Percentiles rank a stretch among this genome's conserved stretches.
These are phyloP conservation scores for Zygotorulaspora sp. DNA, from an alignment of 805 yeast genomes.

Conservation along the genomic window DNA sequence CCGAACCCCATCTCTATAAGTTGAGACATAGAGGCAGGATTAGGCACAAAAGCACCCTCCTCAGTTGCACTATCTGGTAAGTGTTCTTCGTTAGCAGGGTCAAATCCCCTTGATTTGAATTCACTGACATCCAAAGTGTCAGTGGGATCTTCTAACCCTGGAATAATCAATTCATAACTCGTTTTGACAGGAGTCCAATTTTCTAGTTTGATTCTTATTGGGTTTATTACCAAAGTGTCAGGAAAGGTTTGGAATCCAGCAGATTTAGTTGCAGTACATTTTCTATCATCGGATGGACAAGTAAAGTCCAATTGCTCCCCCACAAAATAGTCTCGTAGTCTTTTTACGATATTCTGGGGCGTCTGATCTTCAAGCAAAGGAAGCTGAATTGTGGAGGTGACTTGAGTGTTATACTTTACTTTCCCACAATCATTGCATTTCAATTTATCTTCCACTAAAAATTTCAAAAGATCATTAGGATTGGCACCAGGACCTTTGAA, in stretches of 20 bases:
- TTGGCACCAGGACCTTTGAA: constrained; percentile 29
- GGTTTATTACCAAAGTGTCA: constrained; percentile 60
- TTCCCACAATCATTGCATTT: constrained; percentile 50
- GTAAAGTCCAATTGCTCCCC: constrained; percentile 58
- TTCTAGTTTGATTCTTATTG: constrained; percentile 74
- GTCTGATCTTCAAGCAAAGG: constrained; percentile 52
- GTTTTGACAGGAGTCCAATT: constrained; percentile 89
- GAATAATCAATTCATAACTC: constrained; percentile 60
- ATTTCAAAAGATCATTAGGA: constrained; percentile 59
- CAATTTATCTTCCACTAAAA: constrained; percentile 59
- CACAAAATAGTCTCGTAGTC: constrained; percentile 47
- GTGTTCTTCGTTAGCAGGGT: constrained; percentile 24
- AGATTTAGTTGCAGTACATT: constrained; percentile 23
- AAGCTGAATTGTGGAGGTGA: constrained; percentile 51
- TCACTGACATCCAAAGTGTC: constrained; percentile 43
- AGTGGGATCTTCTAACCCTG: constrained; percentile 31
- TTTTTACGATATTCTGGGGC: constrained; percentile 39
- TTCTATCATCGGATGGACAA: constrained; percentile 52
- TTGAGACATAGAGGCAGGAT: constrained; percentile 48
- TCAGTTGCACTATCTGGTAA: constrained; percentile 24
- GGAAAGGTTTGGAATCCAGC: constrained; percentile 51
- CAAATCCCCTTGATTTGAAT: constrained; percentile 39
- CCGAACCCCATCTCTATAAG: constrained; percentile 87
- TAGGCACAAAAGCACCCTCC: constrained; percentile 45
- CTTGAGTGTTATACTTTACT: constrained; percentile 53